phyloP scores from a whole-genome alignment of 768 basidiomycete species.

The Russula ochroleuca region DNA sequence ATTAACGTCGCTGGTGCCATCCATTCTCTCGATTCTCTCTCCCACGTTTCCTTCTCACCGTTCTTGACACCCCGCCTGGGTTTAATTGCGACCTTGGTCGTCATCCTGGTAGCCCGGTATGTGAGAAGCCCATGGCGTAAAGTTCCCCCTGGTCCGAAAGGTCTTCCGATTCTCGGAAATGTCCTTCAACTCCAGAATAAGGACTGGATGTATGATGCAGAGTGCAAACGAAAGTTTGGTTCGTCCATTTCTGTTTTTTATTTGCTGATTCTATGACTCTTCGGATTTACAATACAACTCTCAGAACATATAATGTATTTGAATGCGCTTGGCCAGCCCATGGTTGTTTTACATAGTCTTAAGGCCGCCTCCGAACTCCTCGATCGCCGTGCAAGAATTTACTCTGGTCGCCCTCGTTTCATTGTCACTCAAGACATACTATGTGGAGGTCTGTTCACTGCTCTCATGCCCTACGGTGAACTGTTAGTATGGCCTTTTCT shows the following conservation, averaged over 20 bases:
- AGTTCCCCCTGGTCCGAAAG: slow-evolving; percentile 14
- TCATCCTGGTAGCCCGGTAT: not conserved
- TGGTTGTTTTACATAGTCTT: slow-evolving; percentile 35
- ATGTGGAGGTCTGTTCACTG: slow-evolving; percentile 33
- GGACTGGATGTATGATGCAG: slow-evolving; percentile 2
- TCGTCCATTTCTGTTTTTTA: not conserved
- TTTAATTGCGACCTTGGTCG: not conserved
- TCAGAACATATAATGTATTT: slow-evolving; percentile 15
- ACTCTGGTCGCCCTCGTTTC: slow-evolving; percentile 31
- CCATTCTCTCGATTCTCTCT: not conserved
- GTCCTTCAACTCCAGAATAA: not conserved
- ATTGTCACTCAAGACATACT: slow-evolving; percentile 35
- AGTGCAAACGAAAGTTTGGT: slow-evolving; percentile 12
- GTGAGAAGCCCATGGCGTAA: slow-evolving; percentile 15
- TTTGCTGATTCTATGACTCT: not conserved
- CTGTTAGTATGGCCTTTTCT: slow-evolving; percentile 17
- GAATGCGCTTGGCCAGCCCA: slow-evolving; percentile 6
- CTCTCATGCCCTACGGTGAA: slow-evolving; percentile 29
- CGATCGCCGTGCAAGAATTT: slow-evolving; percentile 34
- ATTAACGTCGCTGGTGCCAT: not conserved
- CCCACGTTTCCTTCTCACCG: not conserved
- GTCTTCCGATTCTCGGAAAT: slow-evolving; percentile 17
- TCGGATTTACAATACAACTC: not conserved
- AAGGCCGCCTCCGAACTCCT: slow-evolving; percentile 38
- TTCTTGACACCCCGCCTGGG: not conserved